Evolutionary conservation across 2,329 filamentous ascomycete genomes (phyloP).

Genomic region (Lachnellula hyalina): DNA sequence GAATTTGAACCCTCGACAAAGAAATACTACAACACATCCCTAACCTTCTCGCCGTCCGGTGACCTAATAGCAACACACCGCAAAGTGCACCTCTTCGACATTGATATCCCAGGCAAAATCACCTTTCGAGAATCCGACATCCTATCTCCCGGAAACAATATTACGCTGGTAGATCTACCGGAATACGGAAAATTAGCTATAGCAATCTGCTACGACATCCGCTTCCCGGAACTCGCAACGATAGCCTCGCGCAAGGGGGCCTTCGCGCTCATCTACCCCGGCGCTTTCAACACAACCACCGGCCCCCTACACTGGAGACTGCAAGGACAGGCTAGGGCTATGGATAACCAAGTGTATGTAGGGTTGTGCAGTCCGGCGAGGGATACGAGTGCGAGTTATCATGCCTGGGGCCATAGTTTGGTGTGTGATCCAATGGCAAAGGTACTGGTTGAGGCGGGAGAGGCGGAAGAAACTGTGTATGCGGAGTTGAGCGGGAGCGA

Average conservation of each 20-base stretch:
- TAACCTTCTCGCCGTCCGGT: conserved; percentile 76
- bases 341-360: conserved; percentile 94
- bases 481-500: conserved; percentile 62
- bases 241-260: conserved; percentile 81
- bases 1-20: conserved; percentile 60
- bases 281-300: conserved; percentile 95
- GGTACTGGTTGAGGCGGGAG: conserved; percentile 73
- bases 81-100: conserved; percentile 96
- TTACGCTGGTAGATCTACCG: conserved; percentile 81
- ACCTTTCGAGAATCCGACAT: conserved; percentile 88
- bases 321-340: conserved; percentile 72
- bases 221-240: conserved; percentile 89
- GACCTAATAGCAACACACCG: conserved; percentile 80
- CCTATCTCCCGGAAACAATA: conserved; percentile 74
- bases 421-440: conserved; percentile 82
- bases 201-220: conserved; percentile 96
- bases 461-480: conserved; percentile 70
- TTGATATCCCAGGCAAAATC: conserved; percentile 94
- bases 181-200: conserved; percentile 84
- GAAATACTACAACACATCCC: conserved; percentile 85
- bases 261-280: conserved; percentile 86
- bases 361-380: conserved; percentile 87
- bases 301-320: conserved; percentile 89
- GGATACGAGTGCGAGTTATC: conserved; percentile 70
- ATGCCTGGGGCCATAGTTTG: conserved; percentile 89